Evolutionary conservation across 768 basidiomycete species (phyloP).

Genomic region (Tubosaeta sp.): DNA sequence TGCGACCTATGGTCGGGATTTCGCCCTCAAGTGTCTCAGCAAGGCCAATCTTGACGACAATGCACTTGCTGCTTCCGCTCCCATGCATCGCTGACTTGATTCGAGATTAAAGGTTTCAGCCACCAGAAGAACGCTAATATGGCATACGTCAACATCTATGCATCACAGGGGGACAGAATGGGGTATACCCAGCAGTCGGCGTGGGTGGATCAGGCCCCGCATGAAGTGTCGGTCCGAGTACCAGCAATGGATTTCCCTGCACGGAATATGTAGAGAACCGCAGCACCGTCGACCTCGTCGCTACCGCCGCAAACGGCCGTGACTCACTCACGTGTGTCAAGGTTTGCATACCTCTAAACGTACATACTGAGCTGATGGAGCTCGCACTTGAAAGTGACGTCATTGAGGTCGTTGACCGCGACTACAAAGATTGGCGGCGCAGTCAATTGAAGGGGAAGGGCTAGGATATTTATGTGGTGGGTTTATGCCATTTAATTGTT

Average conservation of each 20-base stretch:
- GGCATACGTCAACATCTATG: too few species aligned
- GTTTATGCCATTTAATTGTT: conserved; percentile 26
- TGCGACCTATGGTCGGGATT: conserved; percentile 68
- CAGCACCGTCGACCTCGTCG: conserved; percentile 28
- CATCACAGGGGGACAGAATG: conserved; percentile 81
- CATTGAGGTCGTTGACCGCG: conserved; percentile 91
- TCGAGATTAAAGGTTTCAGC: too few species aligned
- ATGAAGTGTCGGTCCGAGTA: conserved; percentile 21
- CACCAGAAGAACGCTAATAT: too few species aligned
- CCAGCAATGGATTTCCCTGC: conserved; percentile 46
- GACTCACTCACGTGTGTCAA: conserved; percentile 68
- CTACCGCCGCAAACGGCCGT: conserved; percentile 20
- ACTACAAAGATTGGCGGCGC: conserved; percentile 96
- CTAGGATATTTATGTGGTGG: conserved; percentile 95
- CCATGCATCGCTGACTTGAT: too few species aligned
- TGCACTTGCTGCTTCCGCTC: conserved; percentile 76
- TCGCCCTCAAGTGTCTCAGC: conserved; percentile 95
- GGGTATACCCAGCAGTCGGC: conserved; percentile 48
- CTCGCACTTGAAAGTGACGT: conserved; percentile 89
- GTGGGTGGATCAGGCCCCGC: conserved; percentile 32
- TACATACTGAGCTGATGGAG: conserved; percentile 83
- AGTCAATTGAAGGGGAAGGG: conserved; percentile 86
- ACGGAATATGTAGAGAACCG: conserved; percentile 39
- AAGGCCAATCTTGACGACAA: conserved; percentile 91
- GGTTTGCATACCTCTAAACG: conserved; percentile 84